A percentile compares a stretch with the other conserved stretches of the same genome.
Evolutionary conservation across 805 yeast genomes (phyloP).

Genomic region (Sugiyamaella smithiae): DNA sequence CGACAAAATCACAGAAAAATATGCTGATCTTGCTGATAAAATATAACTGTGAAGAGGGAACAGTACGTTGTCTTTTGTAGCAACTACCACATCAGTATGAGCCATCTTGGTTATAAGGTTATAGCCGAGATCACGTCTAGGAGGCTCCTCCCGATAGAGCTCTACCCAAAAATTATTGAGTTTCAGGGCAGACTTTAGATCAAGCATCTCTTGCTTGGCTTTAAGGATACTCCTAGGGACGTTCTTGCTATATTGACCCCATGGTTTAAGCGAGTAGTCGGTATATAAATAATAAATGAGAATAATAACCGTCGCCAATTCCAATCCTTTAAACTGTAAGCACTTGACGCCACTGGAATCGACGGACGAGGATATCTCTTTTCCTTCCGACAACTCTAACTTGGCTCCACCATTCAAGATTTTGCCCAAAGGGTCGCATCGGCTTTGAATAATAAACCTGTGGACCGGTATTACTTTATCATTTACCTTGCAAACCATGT

Average conservation of each 20-base stretch:
- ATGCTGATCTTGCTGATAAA: slow-evolving; percentile 53
- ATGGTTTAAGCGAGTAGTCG: slow-evolving; percentile 25
- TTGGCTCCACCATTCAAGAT: background rate
- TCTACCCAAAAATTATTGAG: slow-evolving; percentile 22
- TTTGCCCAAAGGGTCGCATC: slow-evolving; percentile 8
- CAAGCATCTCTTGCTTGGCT: slow-evolving; percentile 17
- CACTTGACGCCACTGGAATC: background rate
- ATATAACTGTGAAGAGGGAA: slow-evolving; percentile 47
- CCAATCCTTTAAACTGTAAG: slow-evolving; percentile 20
- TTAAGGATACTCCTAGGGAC: slow-evolving; percentile 24
- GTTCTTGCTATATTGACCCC: slow-evolving; percentile 15
- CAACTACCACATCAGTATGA: slow-evolving; percentile 43
- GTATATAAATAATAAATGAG: slow-evolving; percentile 32
- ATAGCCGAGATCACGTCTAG: slow-evolving; percentile 10
- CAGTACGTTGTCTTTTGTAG: slow-evolving; percentile 45
- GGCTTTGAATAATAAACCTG: slow-evolving; percentile 10
- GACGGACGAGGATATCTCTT: background rate
- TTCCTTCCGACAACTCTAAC: background rate
- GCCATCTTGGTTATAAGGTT: slow-evolving; percentile 7
- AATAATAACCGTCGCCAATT: slow-evolving; percentile 23
- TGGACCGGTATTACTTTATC: slow-evolving; percentile 26
- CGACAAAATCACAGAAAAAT: slow-evolving; percentile 58
- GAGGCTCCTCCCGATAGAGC: slow-evolving; percentile 12
- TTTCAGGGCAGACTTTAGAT: slow-evolving; percentile 22
- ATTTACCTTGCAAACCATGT: slow-evolving; percentile 19